phyloP scores from a whole-genome alignment of 495 filamentous ascomycete species.

The Daldinia childiae region DNA sequence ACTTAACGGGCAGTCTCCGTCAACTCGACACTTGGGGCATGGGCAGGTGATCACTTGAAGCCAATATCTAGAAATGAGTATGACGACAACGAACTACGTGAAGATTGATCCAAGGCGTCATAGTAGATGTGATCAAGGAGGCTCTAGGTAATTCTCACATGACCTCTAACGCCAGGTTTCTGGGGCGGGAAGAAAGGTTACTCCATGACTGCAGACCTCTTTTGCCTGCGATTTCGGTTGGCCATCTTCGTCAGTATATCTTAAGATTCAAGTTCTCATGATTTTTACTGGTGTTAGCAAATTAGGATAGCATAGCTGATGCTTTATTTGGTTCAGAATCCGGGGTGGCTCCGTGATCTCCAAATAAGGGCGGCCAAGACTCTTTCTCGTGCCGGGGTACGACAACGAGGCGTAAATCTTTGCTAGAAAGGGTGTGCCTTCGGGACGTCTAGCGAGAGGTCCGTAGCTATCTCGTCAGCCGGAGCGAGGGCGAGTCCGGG shows the following conservation, averaged over 20 bases:
- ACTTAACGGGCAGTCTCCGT: neutral
- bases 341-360: conserved; percentile 33
- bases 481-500: conserved; percentile 35
- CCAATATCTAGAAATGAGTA: neutral
- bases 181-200: neutral
- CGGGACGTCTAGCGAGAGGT: conserved; percentile 23
- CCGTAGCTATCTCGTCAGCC: conserved; percentile 34
- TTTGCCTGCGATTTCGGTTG: conserved; percentile 12
- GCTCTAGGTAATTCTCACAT: conserved; percentile 11
- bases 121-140: conserved; percentile 6
- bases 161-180: conserved; percentile 2
- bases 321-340: conserved; percentile 6
- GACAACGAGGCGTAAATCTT: conserved; percentile 34
- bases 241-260: neutral
- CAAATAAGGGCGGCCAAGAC: conserved; percentile 40
- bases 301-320: conserved; percentile 12
- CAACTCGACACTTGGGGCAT: neutral
- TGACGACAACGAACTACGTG: conserved; percentile 7
- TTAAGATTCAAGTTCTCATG: neutral
- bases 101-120: neutral
- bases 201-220: conserved; percentile 4
- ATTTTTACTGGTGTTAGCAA: neutral
- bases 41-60: neutral
- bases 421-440: conserved; percentile 37
- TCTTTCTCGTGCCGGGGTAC: conserved; percentile 26